Percentiles rank a stretch among this genome's conserved stretches.
Conservation (phyloP, 1,139 yeast species). For the Yamadazyma dushanensis region DNA sequence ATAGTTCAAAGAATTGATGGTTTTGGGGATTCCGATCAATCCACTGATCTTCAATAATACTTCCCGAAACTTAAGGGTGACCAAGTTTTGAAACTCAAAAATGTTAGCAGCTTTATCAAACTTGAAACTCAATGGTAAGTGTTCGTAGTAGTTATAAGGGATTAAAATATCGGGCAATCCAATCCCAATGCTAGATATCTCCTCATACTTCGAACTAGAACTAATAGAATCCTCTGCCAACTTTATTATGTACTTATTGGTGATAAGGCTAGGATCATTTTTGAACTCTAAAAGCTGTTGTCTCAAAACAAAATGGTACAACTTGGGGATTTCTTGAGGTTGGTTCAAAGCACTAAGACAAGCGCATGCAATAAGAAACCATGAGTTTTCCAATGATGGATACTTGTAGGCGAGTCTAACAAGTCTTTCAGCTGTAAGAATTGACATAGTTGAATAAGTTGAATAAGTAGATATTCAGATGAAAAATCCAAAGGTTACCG, state of each 20-base stretch:
- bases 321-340: slow-evolving; percentile 75
- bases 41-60: slow-evolving; percentile 77
- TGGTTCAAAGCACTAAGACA: slow-evolving; percentile 78
- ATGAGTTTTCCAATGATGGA: slow-evolving; percentile 45
- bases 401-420: slow-evolving; percentile 56
- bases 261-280: slow-evolving; percentile 26
- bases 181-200: slow-evolving; percentile 44
- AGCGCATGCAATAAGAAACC: slow-evolving; percentile 81
- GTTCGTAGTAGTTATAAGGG: slow-evolving; percentile 40
- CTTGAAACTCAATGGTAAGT: slow-evolving; percentile 41
- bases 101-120: slow-evolving; percentile 32
- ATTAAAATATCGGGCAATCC: slow-evolving; percentile 45
- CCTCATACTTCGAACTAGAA: slow-evolving; percentile 39
- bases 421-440: slow-evolving; percentile 60
- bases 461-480: not conserved
- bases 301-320: slow-evolving; percentile 73
- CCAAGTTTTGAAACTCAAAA: slow-evolving; percentile 31
- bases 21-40: slow-evolving; percentile 78
- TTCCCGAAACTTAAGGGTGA: slow-evolving; percentile 69
- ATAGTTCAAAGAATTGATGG: slow-evolving; percentile 73
- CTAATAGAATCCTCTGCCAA: slow-evolving; percentile 43
- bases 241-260: slow-evolving; percentile 30
- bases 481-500: slow-evolving; percentile 2
- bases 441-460: slow-evolving; percentile 4
- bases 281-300: slow-evolving; percentile 42